These are phyloP conservation scores for Juncus inflexus DNA, from an alignment of 176 grass and related monocot genomes.

Conservation along the genomic window DNA sequence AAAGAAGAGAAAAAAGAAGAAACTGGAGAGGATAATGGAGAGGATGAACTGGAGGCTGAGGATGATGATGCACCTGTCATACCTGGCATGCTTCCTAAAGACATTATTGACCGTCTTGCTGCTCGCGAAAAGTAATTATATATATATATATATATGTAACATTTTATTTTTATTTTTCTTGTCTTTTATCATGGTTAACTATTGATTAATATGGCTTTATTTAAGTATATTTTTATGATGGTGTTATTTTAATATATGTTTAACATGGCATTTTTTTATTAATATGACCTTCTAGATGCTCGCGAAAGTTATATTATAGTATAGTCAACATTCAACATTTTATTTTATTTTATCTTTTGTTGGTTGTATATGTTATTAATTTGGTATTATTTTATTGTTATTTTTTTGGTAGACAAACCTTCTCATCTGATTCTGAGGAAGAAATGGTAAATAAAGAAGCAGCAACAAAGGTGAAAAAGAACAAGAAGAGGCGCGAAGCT, in stretches of 20 bases:
- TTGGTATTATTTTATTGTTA: slow-evolving; percentile 10
- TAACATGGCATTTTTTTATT: no score
- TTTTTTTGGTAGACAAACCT: slow-evolving; percentile 50
- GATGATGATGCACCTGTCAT: slow-evolving; percentile 14
- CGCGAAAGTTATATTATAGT: no score
- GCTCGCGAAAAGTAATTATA: slow-evolving; percentile 85
- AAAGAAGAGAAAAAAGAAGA: background rate
- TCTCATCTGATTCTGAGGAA: slow-evolving; percentile 82
- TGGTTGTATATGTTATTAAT: no score
- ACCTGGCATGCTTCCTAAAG: slow-evolving; percentile 69
- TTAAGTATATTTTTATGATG: background rate
- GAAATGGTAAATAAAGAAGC: slow-evolving; percentile 52
- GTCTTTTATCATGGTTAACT: no score
- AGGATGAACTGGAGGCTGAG: slow-evolving; percentile 24
- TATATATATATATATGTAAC: background rate
- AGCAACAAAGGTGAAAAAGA: slow-evolving; percentile 51
- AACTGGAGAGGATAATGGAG: slow-evolving; percentile 6
- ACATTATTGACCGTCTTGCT: slow-evolving; percentile 76
- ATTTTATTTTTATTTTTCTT: no score
- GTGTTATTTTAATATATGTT: background rate
- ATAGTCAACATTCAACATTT: no score
- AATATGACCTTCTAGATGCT: no score
- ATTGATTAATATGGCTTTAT: no score
- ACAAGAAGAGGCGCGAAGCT: slow-evolving; percentile 47
- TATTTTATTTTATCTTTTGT: no score